Conservation (phyloP, 2,329 filamentous ascomycete species). For the Sporothrix variecibatus region DNA sequence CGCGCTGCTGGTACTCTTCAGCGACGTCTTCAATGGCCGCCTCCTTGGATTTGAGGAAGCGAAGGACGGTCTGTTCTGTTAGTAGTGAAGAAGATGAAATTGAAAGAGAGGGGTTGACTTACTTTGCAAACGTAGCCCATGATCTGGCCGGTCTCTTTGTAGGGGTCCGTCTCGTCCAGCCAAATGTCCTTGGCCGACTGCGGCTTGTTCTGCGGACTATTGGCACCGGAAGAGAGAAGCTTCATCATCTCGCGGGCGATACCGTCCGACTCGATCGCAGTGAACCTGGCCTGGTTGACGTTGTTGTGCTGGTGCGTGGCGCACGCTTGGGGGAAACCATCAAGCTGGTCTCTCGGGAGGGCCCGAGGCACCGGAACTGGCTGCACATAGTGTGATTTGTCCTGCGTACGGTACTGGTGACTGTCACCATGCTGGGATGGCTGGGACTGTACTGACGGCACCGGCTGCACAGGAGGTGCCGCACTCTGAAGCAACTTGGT, state of each 20-base stretch:
- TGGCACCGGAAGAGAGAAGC: constrained; percentile 3
- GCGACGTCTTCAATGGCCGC: constrained; percentile 30
- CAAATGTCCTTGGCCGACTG: constrained; percentile 23
- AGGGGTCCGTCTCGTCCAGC: constrained; percentile 28
- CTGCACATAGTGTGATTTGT: background rate
- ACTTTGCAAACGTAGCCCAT: constrained; percentile 32
- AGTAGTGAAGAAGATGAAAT: background rate
- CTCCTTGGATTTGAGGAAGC: constrained; percentile 32
- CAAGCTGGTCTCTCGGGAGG: background rate
- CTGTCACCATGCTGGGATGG: background rate
- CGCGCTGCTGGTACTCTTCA: constrained; percentile 29
- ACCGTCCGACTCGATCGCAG: background rate
- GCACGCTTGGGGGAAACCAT: background rate
- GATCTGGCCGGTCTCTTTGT: constrained; percentile 28
- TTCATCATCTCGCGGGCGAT: constrained; percentile 28
- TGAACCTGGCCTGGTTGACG: background rate
- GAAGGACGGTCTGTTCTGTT: constrained; percentile 26
- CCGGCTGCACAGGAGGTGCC: background rate
- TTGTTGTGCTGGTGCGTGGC: background rate
- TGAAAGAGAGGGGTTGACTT: background rate
- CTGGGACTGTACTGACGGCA: background rate
- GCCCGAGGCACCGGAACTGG: background rate
- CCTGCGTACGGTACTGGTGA: background rate
- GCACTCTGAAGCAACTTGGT: constrained; percentile 23
- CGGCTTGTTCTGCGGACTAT: background rate